Evolutionary conservation across 306 rosid genomes (phyloP).

Genomic region (Sechiopsis laciniata): DNA sequence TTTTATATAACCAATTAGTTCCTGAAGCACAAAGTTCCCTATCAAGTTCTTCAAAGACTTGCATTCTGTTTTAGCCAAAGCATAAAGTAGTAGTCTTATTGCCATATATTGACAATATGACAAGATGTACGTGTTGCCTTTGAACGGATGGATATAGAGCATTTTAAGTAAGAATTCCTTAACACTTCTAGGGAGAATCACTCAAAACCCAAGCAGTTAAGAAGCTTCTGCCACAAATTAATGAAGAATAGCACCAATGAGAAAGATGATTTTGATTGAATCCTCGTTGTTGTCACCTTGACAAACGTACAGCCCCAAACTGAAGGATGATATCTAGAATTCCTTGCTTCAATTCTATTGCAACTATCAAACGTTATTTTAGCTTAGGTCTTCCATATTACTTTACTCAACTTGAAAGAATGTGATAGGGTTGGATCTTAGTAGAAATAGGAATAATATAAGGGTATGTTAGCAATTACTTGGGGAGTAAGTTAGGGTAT

Average conservation of each 20-base stretch:
- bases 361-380: not conserved
- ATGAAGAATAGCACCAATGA: not conserved
- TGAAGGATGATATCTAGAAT: not conserved
- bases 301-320: not conserved
- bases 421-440: too few species aligned
- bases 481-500: too few species aligned
- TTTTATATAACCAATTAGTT: not conserved
- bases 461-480: too few species aligned
- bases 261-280: not conserved
- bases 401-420: not conserved
- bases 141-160: not conserved
- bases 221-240: not conserved
- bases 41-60: not conserved
- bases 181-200: not conserved
- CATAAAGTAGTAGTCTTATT: too few species aligned
- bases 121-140: not conserved
- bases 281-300: not conserved
- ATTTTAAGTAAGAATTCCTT: not conserved
- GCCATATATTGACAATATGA: not conserved
- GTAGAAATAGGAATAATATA: too few species aligned
- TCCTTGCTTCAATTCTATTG: not conserved
- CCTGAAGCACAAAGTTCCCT: not conserved
- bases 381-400: not conserved
- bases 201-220: not conserved
- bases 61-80: too few species aligned